Evolutionary conservation across 805 yeast genomes (phyloP), one percentile per base, ranked within the genome.

Genomic region (Clavispora asparagi): DNA sequence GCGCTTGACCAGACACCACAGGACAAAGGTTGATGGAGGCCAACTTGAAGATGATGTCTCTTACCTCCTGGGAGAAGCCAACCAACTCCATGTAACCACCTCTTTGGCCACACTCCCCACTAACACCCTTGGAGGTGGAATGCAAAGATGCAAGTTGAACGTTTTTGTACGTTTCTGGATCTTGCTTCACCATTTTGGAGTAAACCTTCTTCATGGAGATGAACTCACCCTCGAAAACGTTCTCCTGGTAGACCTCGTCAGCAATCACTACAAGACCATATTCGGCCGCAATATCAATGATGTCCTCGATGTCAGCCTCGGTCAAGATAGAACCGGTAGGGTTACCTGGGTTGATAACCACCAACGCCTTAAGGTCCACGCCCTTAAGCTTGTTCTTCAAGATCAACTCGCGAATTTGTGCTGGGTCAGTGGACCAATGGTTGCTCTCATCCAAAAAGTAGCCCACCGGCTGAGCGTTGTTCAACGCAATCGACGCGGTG

Each of bases 101-200:
- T 70, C 99, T 83, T 73, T 94, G 99, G 50, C 99, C 99, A 77
- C 99, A 94, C 70, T 94, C 99, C 52, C 99, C 99, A 52, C 89
- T 79, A 56, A 90, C 89, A 65, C 99, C 99, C 68, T 94, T 94
- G 11, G 98, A 92, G 38, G 96, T 89, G n/a, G 98, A 90, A 67
- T 94, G 98, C 56, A 94, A 72, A 1, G 98, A 91, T 2, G 95
- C 97, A 48, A 94, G 76, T 63, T 89, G 96, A 35, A 94, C 92
- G 50, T 81, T 73, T 41, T 77, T 77, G 64, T 81, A 92, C 29
- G 65, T 56, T 17, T 83, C 83, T 11, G 77, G 75, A 46, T 77
- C 70, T 36, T 70, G 54, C 36, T 67, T 68, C 51, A 83, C 84
- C 53, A 92, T 68, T 46, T 81, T 76, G 44, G 83, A 68, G 55